These are phyloP conservation scores for Daldinia eschscholtzii DNA, from an alignment of 2,329 filamentous ascomycete species.

Conservation along the genomic window DNA sequence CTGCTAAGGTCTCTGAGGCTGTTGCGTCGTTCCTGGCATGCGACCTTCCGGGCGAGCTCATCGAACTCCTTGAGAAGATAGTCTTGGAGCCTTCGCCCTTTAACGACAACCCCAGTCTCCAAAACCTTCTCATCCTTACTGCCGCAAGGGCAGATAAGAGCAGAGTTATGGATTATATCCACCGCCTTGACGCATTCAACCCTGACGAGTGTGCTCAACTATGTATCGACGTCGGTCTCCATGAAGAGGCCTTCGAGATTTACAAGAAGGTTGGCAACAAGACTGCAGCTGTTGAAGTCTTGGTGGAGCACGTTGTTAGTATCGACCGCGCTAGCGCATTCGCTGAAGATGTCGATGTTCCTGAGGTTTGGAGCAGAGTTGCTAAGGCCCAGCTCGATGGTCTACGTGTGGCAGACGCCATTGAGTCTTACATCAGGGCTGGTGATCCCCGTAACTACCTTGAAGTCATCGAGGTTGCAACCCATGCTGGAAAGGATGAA, in stretches of 20 bases:
- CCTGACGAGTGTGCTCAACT: slow-evolving; percentile 92
- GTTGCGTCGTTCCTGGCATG: slow-evolving; percentile 93
- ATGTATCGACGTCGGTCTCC: slow-evolving; percentile 93
- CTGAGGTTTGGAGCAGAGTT: slow-evolving; percentile 98
- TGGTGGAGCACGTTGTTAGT: slow-evolving; percentile 96
- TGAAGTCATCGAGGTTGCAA: slow-evolving; percentile 96
- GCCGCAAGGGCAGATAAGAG: slow-evolving; percentile 97
- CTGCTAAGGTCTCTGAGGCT: slow-evolving; percentile 93
- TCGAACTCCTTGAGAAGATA: slow-evolving; percentile 98
- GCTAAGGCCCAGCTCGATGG: slow-evolving; percentile 98
- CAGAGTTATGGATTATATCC: slow-evolving; percentile 95
- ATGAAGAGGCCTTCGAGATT: slow-evolving; percentile 97
- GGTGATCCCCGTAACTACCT: slow-evolving; percentile 91
- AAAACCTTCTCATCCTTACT: slow-evolving; percentile 96
- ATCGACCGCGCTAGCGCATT: slow-evolving; percentile 97
- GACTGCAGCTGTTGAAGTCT: slow-evolving; percentile 85
- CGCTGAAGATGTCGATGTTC: slow-evolving; percentile 91
- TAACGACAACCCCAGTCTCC: slow-evolving; percentile 95
- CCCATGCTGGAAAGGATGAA: slow-evolving; percentile 95
- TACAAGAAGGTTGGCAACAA: slow-evolving; percentile 98
- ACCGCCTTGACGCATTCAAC: slow-evolving; percentile 88
- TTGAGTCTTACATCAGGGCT: slow-evolving; percentile 97
- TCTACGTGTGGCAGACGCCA: slow-evolving; percentile 89
- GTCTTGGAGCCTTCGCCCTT: slow-evolving; percentile 99
- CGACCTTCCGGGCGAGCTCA: slow-evolving; percentile 92